Conservation (phyloP, 2,329 filamentous ascomycete species). For the Colletotrichum magnum region DNA sequence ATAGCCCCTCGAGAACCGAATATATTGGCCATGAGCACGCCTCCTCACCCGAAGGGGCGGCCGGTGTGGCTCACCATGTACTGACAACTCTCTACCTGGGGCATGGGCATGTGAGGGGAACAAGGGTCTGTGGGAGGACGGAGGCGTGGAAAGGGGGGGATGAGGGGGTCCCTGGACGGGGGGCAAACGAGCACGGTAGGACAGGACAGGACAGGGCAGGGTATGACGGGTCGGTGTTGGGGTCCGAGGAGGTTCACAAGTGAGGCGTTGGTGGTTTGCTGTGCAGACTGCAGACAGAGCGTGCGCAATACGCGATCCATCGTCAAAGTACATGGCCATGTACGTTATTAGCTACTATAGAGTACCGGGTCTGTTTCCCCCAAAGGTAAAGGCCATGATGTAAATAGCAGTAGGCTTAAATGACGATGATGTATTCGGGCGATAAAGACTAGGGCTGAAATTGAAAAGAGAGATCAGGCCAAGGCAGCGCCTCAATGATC, state of each 20-base stretch:
- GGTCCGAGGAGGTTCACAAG: slow-evolving; percentile 4
- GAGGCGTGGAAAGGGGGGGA: slow-evolving; percentile 27
- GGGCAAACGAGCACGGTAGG: slow-evolving; percentile 14
- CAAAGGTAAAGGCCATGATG: too few relatives aligned
- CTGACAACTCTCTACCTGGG: slow-evolving; percentile 27
- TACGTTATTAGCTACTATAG: too few relatives aligned
- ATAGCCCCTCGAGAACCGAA: not conserved
- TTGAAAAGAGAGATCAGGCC: slow-evolving; percentile 21
- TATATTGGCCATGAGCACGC: slow-evolving; percentile 19
- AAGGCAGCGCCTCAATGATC: slow-evolving; percentile 38
- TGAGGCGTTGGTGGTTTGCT: not conserved
- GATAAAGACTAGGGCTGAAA: slow-evolving; percentile 21
- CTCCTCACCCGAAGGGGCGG: slow-evolving; percentile 11
- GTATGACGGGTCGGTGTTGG: slow-evolving; percentile 1
- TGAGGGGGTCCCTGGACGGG: slow-evolving; percentile 4
- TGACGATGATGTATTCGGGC: slow-evolving; percentile 18
- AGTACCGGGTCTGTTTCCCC: too few relatives aligned
- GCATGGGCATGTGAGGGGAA: slow-evolving; percentile 22
- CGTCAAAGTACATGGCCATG: too few relatives aligned
- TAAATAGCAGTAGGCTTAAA: not conserved
- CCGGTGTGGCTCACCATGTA: slow-evolving; percentile 13
- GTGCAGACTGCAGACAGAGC: too few relatives aligned
- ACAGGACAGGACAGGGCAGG: slow-evolving; percentile 25
- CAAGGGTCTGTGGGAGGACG: not conserved
- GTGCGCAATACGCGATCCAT: too few relatives aligned